Base-by-base conservation (phyloP, 176 grass and related monocot genomes). In the Puya raimondii region DNA sequence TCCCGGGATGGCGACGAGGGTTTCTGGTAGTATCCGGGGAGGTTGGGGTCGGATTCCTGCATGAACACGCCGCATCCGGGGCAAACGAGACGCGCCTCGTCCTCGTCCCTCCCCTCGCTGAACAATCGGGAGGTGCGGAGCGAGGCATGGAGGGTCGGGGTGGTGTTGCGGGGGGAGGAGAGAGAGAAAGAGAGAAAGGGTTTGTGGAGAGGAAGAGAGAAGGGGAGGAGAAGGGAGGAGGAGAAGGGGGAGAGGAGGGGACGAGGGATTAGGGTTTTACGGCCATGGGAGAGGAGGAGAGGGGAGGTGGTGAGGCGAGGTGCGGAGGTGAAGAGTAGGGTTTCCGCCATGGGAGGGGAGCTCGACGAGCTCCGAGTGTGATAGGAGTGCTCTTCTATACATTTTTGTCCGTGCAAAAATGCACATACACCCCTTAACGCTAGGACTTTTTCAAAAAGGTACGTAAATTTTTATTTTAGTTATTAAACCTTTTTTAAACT, bases 51-150 rank as follows among this genome's bases (percentile, higher is more conserved):
- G 23, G 63, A 71, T 50, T 96, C 88, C 72, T 96, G 92, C 92
- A 92, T 96, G 81, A 91, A 96, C 42, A 92, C 83, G 11, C 92
- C 88, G 51, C 92, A 96, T 0, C 92, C 92, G 0, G 92, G 81
- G 64, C 92, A 96, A 0, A 91, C 67, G 18, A 73, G 70, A 33
- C 88, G 83, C 23, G 10, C 23, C 50, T 80, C 67, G 47, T 85
- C 82, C 61, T 76, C 82, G 11, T 85, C 82, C 42, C 58, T 80
- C 23, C 82, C 82, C 57, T 85, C 82, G 65, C 82, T 85, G 66
- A 80, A 80, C 6, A 79, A 9, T 48, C 10, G 53, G 42, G 22
- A 23, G 25, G 47, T 12, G 29, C 74, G 70, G 80, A 53, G 3
- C 22, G 50, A 49, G 51, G 51, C 42, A 25, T 70, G 14, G 57